phyloP scores from a whole-genome alignment of 495 filamentous ascomycete species.

The Neurospora cerealis region DNA sequence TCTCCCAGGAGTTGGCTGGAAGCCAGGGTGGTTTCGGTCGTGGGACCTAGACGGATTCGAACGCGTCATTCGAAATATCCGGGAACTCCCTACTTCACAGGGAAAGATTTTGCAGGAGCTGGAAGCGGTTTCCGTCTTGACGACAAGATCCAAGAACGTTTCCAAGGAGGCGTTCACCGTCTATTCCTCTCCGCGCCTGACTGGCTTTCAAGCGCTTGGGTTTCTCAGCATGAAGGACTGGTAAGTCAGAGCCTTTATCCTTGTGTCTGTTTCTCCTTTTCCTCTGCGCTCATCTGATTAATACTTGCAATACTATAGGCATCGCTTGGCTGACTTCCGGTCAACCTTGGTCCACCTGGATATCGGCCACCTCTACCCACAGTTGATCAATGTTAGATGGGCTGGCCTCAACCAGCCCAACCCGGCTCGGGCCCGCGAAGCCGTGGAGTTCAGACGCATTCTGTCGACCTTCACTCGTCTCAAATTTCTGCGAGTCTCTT shows the following conservation, averaged over 20 bases:
- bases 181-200: neutral
- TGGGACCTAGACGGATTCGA: neutral
- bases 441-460: neutral
- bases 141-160: neutral
- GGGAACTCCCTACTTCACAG: neutral
- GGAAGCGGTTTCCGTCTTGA: neutral
- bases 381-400: neutral
- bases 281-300: neutral
- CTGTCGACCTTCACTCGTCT: neutral
- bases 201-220: neutral
- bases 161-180: neutral
- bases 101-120: neutral
- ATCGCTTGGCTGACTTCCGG: neutral
- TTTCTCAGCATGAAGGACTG: neutral
- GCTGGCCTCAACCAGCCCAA: neutral
- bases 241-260: neutral
- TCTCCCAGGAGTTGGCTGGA: neutral
- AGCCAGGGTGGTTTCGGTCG: neutral
- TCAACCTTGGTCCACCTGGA: neutral
- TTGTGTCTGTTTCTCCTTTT: neutral
- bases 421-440: neutral
- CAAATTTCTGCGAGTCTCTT: neutral
- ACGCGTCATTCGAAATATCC: neutral
- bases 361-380: neutral
- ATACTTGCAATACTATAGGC: neutral